Evolutionary conservation across 352 stramenopile genomes (phyloP).

Genomic region (Halophytophthora polymorphica): DNA sequence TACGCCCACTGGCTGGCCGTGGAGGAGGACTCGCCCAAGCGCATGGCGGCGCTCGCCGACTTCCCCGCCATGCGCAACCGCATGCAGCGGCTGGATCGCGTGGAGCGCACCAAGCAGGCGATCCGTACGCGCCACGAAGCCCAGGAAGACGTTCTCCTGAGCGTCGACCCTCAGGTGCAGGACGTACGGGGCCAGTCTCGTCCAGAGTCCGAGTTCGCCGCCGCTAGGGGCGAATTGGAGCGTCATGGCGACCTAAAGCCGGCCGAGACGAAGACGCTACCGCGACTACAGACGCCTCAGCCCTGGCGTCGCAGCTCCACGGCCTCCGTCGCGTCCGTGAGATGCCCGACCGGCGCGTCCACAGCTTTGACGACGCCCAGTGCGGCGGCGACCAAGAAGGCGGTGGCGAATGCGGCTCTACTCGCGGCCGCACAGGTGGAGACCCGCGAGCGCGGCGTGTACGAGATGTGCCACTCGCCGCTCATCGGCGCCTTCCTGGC

Average conservation of each 20-base stretch:
- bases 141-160: conserved; percentile 13
- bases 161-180: too few relatives aligned
- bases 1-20: conserved; percentile 56
- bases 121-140: conserved; percentile 46
- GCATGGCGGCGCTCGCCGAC: conserved; percentile 49
- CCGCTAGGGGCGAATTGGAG: too few relatives aligned
- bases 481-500: conserved; percentile 55
- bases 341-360: too few relatives aligned
- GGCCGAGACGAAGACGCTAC: too few relatives aligned
- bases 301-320: too few relatives aligned
- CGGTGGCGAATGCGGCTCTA: too few relatives aligned
- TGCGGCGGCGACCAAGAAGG: not conserved
- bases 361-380: not conserved
- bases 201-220: too few relatives aligned
- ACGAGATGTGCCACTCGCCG: conserved; percentile 68
- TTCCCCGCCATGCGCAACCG: conserved; percentile 72
- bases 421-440: conserved; percentile 29
- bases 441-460: conserved; percentile 47
- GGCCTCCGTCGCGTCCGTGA: too few relatives aligned
- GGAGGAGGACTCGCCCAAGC: conserved; percentile 53
- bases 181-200: too few relatives aligned
- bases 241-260: too few relatives aligned
- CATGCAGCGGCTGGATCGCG: conserved; percentile 54
- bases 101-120: conserved; percentile 58
- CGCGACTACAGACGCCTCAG: too few relatives aligned